phyloP scores from a whole-genome alignment of 345 rosid genomes.

The Sapria himalayana region DNA sequence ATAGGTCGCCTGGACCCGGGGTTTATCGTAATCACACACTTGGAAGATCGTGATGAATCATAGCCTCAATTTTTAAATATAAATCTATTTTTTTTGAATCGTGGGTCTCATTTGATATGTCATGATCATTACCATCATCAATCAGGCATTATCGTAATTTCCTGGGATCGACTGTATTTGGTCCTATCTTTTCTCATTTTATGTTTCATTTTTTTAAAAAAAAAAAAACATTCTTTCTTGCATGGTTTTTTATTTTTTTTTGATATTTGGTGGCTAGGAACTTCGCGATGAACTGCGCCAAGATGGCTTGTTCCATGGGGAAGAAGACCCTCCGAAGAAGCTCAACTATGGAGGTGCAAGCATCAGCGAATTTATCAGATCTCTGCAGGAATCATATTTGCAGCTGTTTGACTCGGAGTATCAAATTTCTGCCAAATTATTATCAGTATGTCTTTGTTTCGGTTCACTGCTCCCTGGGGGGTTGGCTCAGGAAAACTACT shows the following conservation, averaged over 20 bases:
- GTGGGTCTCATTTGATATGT: too few species aligned
- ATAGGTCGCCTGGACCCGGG: too few species aligned
- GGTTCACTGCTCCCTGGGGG: too few species aligned
- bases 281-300: constrained; percentile 21
- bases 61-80: too few species aligned
- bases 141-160: too few species aligned
- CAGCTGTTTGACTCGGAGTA: constrained; percentile 43
- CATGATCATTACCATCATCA: too few species aligned
- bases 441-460: constrained; percentile 21
- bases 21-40: too few species aligned
- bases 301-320: constrained; percentile 13
- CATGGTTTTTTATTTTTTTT: constrained; percentile 6
- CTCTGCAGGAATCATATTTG: constrained; percentile 33
- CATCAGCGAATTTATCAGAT: constrained; percentile 18
- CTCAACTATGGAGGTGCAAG: constrained; percentile 12
- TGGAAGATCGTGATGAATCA: too few species aligned
- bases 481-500: too few species aligned
- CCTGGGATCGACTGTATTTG: too few species aligned
- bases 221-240: neutral
- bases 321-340: constrained; percentile 15
- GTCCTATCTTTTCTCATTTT: neutral
- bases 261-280: constrained; percentile 27
- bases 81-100: too few species aligned
- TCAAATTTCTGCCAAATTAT: constrained; percentile 30
- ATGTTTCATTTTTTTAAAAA: neutral